phyloP scores from a whole-genome alignment of 1,284 basidiomycete genomes.

The Gymnopus androsaceus region DNA sequence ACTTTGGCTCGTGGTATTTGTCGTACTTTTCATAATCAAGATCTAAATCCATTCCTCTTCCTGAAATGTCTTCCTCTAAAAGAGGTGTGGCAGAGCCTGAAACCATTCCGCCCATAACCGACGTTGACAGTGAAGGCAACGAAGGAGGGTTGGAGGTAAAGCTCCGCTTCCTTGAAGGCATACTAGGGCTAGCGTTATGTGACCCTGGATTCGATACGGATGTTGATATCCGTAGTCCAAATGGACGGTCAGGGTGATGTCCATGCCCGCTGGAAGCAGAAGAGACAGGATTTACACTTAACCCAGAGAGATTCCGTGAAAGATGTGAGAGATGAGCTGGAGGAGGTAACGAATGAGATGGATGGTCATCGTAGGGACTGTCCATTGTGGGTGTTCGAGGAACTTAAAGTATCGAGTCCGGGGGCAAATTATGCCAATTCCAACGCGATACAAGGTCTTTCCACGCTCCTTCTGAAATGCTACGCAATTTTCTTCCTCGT shows the following conservation, averaged over 20 bases:
- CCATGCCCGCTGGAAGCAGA: conserved; percentile 23
- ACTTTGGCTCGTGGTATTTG: conserved; percentile 9
- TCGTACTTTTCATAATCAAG: conserved; percentile 13
- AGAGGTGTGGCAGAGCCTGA: conserved; percentile 8
- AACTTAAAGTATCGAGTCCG: conserved; percentile 37
- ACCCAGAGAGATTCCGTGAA: conserved; percentile 6
- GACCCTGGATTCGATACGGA: conserved; percentile 7
- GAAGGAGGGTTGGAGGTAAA: conserved; percentile 12
- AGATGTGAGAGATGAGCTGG: conserved; percentile 27
- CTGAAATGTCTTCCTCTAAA: conserved; percentile 8
- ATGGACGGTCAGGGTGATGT: conserved; percentile 23
- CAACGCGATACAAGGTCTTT: background rate
- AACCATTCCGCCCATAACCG: conserved; percentile 2
- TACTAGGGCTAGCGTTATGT: conserved; percentile 1
- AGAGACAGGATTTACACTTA: conserved; percentile 6
- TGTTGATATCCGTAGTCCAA: conserved; percentile 23
- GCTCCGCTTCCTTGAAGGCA: conserved; percentile 15
- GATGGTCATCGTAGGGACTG: conserved; percentile 31
- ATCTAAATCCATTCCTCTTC: conserved; percentile 4
- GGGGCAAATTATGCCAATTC: background rate
- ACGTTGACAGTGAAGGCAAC: conserved; percentile 7
- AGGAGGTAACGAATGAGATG: conserved; percentile 33
- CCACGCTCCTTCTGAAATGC: background rate
- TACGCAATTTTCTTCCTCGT: background rate
- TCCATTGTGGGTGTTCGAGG: conserved; percentile 35